Conservation (phyloP, 257 asterid species). For the Nyctanthes arbortristis region DNA sequence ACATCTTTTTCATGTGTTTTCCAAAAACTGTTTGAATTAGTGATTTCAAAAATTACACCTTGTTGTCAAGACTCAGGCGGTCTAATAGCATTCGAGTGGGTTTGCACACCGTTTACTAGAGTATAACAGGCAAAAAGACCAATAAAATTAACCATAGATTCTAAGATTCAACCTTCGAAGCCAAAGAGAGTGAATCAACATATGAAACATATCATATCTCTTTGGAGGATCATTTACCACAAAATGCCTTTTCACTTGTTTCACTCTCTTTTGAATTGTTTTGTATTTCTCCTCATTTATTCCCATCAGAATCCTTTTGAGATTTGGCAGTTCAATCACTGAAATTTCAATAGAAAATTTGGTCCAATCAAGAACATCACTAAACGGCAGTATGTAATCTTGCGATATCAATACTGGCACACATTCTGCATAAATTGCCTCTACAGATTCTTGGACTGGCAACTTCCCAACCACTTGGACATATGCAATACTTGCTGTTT, state of each 20-base stretch:
- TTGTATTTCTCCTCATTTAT: conserved; percentile 38
- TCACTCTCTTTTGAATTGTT: conserved; percentile 37
- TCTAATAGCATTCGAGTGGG: no score
- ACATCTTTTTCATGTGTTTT: no score
- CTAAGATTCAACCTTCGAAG: conserved; percentile 63
- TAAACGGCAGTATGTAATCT: conserved; percentile 52
- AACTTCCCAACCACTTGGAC: conserved; percentile 71
- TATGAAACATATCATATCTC: conserved; percentile 58
- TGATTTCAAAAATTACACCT: no score
- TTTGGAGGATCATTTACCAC: conserved; percentile 55
- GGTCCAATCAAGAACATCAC: conserved; percentile 67
- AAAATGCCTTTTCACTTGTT: conserved; percentile 52
- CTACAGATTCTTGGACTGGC: conserved; percentile 66
- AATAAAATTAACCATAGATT: conserved; percentile 20
- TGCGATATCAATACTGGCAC: conserved; percentile 59
- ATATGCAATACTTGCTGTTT: conserved; percentile 51
- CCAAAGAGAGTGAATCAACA: conserved; percentile 70
- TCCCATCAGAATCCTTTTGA: conserved; percentile 45
- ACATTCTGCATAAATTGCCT: conserved; percentile 62
- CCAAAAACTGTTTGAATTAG: no score
- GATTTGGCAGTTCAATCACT: conserved; percentile 35
- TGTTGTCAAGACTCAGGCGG: no score
- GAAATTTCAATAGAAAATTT: conserved; percentile 46
- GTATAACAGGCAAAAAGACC: no score
- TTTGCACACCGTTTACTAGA: no score